Conservation (phyloP, 1,284 basidiomycete species). For the Austropuccinia psidii region DNA sequence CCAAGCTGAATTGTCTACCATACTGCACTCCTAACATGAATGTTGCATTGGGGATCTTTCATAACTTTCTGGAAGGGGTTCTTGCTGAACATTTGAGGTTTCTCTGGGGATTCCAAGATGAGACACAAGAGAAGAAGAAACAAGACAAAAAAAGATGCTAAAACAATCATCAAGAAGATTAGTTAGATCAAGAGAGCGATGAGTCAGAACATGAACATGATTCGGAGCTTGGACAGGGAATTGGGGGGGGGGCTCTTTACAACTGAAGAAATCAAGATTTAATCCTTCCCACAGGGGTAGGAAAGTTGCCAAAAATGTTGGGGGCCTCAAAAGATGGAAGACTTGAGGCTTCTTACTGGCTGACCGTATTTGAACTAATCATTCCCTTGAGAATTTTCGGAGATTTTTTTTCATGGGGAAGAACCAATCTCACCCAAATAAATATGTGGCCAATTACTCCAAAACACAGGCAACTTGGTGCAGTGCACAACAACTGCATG, state of each 20-base stretch:
- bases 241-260: neutral
- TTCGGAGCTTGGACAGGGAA: too few relatives aligned
- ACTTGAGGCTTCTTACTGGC: conserved; percentile 19
- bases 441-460: neutral
- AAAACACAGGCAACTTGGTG: conserved; percentile 26
- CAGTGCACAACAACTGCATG: conserved; percentile 36
- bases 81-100: neutral
- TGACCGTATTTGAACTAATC: neutral
- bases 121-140: too few relatives aligned
- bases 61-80: conserved; percentile 20
- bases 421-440: neutral
- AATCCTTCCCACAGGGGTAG: neutral
- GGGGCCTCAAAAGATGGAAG: neutral
- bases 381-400: neutral
- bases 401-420: neutral
- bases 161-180: too few relatives aligned
- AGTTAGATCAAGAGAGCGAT: too few relatives aligned
- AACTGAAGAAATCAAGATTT: neutral
- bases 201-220: too few relatives aligned
- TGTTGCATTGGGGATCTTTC: conserved; percentile 7
- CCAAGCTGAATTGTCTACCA: conserved; percentile 4
- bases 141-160: too few relatives aligned
- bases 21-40: conserved; percentile 1
- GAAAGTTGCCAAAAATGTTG: neutral
- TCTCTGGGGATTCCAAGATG: conserved; percentile 17